Conservation (phyloP, 2,329 filamentous ascomycete genomes). For the Aureobasidium sp. region DNA sequence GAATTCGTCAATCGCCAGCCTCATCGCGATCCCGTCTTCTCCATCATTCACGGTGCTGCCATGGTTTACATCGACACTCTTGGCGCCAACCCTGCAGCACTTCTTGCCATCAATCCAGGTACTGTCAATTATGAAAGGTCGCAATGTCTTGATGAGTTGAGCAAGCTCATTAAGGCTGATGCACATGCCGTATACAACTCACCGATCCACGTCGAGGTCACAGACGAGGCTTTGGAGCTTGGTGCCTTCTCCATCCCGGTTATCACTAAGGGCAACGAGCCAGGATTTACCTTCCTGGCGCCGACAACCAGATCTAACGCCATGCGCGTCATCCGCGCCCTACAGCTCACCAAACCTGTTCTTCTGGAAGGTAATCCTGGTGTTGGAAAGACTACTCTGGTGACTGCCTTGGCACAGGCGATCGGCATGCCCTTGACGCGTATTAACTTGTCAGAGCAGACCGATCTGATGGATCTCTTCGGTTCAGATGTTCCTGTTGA, state of each 20-base stretch:
- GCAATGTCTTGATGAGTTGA: conserved; percentile 64
- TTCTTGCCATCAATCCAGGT: conserved; percentile 64
- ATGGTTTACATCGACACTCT: conserved; percentile 95
- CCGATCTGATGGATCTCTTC: conserved; percentile 94
- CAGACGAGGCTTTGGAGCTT: conserved; percentile 50
- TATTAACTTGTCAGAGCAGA: conserved; percentile 97
- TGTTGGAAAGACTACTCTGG: conserved; percentile 92
- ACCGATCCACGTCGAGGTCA: conserved; percentile 50
- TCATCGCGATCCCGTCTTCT: conserved; percentile 14
- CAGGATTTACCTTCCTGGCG: conserved; percentile 71
- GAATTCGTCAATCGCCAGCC: conserved; percentile 68
- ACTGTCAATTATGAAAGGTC: conserved; percentile 63
- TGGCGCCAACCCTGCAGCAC: conserved; percentile 85
- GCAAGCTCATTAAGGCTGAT: conserved; percentile 56
- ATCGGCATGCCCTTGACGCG: conserved; percentile 77
- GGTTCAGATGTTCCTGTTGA: conserved; percentile 94
- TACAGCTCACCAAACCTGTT: conserved; percentile 85
- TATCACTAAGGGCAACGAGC: conserved; percentile 28
- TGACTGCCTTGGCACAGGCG: conserved; percentile 72
- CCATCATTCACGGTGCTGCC: conserved; percentile 74
- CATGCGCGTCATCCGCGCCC: conserved; percentile 80
- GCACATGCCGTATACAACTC: conserved; percentile 57
- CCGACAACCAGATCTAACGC: conserved; percentile 85
- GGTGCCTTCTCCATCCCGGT: conserved; percentile 63
- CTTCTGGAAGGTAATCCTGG: conserved; percentile 95